Conservation (phyloP, 2,329 filamentous ascomycete species). For the Cercospora citrullina region DNA sequence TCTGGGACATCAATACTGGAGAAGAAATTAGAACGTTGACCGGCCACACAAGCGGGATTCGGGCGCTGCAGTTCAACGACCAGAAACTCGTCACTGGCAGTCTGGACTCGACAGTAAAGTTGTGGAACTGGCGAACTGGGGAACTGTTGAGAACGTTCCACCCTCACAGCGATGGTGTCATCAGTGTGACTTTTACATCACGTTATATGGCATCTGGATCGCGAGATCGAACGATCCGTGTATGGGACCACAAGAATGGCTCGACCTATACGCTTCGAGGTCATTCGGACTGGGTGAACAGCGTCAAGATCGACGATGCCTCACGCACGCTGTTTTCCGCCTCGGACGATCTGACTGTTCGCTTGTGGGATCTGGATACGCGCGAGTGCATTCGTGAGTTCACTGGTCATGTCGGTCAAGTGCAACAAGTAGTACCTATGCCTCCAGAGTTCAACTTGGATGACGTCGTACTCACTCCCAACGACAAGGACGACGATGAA, state of each 20-base stretch:
- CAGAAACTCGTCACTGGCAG: constrained; percentile 87
- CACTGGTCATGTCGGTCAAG: constrained; percentile 88
- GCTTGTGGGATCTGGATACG: constrained; percentile 90
- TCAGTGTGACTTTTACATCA: constrained; percentile 82
- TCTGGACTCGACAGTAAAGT: constrained; percentile 80
- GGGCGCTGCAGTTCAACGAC: constrained; percentile 90
- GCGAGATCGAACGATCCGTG: constrained; percentile 83
- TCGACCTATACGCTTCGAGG: constrained; percentile 77
- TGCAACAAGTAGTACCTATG: constrained; percentile 85
- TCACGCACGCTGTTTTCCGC: constrained; percentile 82
- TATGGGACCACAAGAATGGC: constrained; percentile 73
- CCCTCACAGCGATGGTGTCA: constrained; percentile 78
- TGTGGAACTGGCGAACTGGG: constrained; percentile 97
- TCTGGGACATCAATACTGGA: constrained; percentile 91
- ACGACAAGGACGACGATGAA: constrained; percentile 55
- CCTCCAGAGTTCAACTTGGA: constrained; percentile 89
- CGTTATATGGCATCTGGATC: constrained; percentile 85
- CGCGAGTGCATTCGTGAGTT: constrained; percentile 74
- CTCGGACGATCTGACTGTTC: constrained; percentile 88
- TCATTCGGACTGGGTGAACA: constrained; percentile 94
- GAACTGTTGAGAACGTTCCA: constrained; percentile 78
- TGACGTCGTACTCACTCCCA: constrained; percentile 55
- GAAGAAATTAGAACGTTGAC: constrained; percentile 79
- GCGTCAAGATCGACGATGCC: constrained; percentile 77
- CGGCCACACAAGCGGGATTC: constrained; percentile 80